phyloP scores from a whole-genome alignment of 2,329 filamentous ascomycete species.

The Cercospora sesami region DNA sequence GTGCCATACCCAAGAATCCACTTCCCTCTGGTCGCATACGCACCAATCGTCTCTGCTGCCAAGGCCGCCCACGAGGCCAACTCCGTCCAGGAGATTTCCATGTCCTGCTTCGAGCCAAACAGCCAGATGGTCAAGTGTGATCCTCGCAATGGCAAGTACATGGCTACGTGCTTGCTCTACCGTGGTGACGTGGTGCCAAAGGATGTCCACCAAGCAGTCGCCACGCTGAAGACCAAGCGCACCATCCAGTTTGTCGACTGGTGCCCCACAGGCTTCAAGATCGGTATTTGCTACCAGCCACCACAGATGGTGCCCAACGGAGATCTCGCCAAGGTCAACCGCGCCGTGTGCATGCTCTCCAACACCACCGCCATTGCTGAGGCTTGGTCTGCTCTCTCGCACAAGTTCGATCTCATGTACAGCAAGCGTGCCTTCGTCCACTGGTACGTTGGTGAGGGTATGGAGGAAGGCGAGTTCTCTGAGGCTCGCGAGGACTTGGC shows the following conservation, averaged over 20 bases:
- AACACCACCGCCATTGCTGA: conserved; percentile 99
- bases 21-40: conserved; percentile 96
- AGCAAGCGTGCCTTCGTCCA: conserved; percentile 99
- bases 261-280: conserved; percentile 99
- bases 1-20: conserved; percentile 98
- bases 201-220: conserved; percentile 88
- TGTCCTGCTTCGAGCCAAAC: conserved; percentile 98
- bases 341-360: conserved; percentile 98
- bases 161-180: conserved; percentile 98
- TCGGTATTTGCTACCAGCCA: conserved; percentile 99
- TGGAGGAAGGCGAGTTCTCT: conserved; percentile 99
- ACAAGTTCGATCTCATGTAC: conserved; percentile 99
- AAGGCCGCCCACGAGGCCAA: conserved; percentile 98
- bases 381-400: conserved; percentile 92
- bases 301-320: conserved; percentile 94
- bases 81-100: conserved; percentile 97
- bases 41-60: conserved; percentile 88
- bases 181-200: conserved; percentile 97
- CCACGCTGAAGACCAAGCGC: conserved; percentile 97
- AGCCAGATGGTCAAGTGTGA: conserved; percentile 99
- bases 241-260: conserved; percentile 99
- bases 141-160: conserved; percentile 98
- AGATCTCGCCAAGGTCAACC: conserved; percentile 95
- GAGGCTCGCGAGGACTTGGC: conserved; percentile 98
- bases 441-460: conserved; percentile 99